phyloP scores from a whole-genome alignment of 257 asterid genomes.

The Penstemon barbatus region DNA sequence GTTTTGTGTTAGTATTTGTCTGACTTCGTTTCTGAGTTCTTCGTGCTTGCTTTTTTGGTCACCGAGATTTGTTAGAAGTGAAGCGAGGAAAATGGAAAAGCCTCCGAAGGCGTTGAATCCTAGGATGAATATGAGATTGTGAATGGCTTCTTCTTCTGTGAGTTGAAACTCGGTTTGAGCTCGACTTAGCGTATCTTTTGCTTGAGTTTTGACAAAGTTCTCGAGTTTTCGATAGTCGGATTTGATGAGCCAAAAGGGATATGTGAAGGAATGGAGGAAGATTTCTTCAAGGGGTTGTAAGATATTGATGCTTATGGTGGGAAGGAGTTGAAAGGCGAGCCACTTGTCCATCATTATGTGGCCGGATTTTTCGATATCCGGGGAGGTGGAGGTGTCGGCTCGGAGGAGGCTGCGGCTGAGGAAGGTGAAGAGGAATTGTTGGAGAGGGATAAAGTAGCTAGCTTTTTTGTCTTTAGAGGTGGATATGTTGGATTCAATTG shows the following conservation, averaged over 20 bases:
- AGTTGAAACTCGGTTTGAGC: conserved; percentile 62
- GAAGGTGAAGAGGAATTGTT: conserved; percentile 73
- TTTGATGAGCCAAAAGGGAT: conserved; percentile 64
- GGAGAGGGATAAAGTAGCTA: conserved; percentile 42
- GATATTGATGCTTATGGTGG: conserved; percentile 44
- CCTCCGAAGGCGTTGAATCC: conserved; percentile 96
- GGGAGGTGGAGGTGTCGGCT: conserved; percentile 56
- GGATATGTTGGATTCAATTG: conserved; percentile 53
- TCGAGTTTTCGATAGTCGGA: conserved; percentile 65
- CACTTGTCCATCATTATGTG: conserved; percentile 57
- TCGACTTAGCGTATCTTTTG: conserved; percentile 41
- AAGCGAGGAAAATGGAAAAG: conserved; percentile 45
- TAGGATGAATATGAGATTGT: conserved; percentile 65
- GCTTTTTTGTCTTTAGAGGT: conserved; percentile 31
- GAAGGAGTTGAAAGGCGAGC: conserved; percentile 77
- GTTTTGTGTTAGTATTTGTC: conserved; percentile 39
- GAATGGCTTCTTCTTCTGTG: conserved; percentile 65
- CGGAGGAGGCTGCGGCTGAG: conserved; percentile 61
- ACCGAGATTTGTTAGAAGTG: conserved; percentile 46
- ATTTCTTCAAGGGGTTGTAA: conserved; percentile 76
- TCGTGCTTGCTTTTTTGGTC: conserved; percentile 44
- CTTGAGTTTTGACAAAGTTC: conserved; percentile 47
- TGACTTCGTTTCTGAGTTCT: conserved; percentile 57
- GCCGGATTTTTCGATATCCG: conserved; percentile 56
- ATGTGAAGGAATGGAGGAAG: conserved; percentile 77